Evolutionary conservation across 768 basidiomycete species (phyloP).

Genomic region (Paxillus involutus): DNA sequence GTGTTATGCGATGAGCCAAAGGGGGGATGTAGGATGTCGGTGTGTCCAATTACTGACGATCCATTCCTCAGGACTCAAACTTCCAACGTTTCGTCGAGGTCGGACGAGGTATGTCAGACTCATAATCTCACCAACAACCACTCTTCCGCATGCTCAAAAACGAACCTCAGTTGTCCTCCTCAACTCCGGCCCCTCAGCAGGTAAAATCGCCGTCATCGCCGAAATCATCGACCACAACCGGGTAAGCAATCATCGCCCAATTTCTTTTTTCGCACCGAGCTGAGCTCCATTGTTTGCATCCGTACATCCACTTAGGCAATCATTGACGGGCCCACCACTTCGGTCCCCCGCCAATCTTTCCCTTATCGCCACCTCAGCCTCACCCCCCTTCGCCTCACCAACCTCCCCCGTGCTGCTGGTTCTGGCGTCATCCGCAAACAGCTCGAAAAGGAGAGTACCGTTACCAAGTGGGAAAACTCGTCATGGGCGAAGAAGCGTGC

Average conservation of each 20-base stretch:
- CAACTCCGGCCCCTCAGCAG: conserved; percentile 80
- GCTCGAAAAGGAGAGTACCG: conserved; percentile 79
- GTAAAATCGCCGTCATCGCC: conserved; percentile 91
- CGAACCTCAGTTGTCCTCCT: conserved; percentile 74
- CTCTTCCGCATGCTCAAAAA: conserved; percentile 4
- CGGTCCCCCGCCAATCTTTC: conserved; percentile 89
- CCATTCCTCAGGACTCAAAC: conserved; percentile 61
- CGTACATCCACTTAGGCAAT: conserved; percentile 62
- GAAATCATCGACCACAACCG: conserved; percentile 99
- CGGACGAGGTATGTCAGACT: conserved; percentile 67
- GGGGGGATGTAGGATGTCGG: too few relatives aligned
- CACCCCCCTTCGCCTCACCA: conserved; percentile 78
- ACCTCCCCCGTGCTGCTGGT: conserved; percentile 86
- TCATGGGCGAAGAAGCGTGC: conserved; percentile 87
- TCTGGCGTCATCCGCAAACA: conserved; percentile 81
- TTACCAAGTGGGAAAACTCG: conserved; percentile 88
- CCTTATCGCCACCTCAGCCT: conserved; percentile 92
- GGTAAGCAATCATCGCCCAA: conserved; percentile 45
- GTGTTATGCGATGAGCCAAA: too few relatives aligned
- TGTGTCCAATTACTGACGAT: conserved; percentile 9
- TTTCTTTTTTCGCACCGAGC: background rate
- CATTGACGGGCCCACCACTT: conserved; percentile 90
- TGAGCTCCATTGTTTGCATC: background rate
- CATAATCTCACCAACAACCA: background rate
- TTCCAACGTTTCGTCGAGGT: conserved; percentile 99